Evolutionary conservation across 306 rosid genomes (phyloP), one percentile per base, ranked within the genome.

Genomic region (Delonix regia): DNA sequence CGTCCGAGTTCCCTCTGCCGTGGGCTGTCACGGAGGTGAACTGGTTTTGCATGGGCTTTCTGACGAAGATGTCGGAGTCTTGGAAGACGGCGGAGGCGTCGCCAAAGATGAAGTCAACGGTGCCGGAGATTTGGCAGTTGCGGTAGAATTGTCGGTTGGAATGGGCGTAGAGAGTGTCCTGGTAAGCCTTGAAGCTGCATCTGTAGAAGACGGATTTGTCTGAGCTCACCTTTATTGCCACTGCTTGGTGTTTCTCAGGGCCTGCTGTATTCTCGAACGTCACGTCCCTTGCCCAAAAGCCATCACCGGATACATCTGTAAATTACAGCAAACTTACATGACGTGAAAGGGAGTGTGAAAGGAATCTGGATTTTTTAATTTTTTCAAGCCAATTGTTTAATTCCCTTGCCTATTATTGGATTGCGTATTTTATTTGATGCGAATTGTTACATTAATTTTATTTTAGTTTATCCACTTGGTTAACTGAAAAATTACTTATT

Each of bases 261-360:
- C 68, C 55, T 19, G 77, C 77, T 21, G 56, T 74, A 41, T 74
- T 74, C 68, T 74, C 68, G 41, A 56, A 57, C 4, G 78, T 74
- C 4, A 74, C 22, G 24, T 74, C 74, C 27, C 74, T 69, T 45
- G 74, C 74, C 41, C 56, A 45, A 9, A 68, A 69, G 3, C 74
- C 74, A 52, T 71, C 76, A 3, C 45, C 73, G 5, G 47, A 71
- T 18, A 71, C 62, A 30, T 34, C 76, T 71, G 18, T 38, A 36
- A 3, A 4, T 7, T 7, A 36, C 3, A 1, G 7, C 7, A 1
- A 36, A n/a, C n/a, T n/a, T n/a, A n/a, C n/a, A n/a, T n/a, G n/a
- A n/a, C n/a, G n/a, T n/a, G n/a, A n/a, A n/a, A n/a, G n/a, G n/a
- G n/a, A n/a, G n/a, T n/a, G n/a, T n/a, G n/a, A n/a, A n/a, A n/a